Evolutionary conservation across 2,329 filamentous ascomycete genomes (phyloP).

Genomic region (Fusarium goolgardi): DNA sequence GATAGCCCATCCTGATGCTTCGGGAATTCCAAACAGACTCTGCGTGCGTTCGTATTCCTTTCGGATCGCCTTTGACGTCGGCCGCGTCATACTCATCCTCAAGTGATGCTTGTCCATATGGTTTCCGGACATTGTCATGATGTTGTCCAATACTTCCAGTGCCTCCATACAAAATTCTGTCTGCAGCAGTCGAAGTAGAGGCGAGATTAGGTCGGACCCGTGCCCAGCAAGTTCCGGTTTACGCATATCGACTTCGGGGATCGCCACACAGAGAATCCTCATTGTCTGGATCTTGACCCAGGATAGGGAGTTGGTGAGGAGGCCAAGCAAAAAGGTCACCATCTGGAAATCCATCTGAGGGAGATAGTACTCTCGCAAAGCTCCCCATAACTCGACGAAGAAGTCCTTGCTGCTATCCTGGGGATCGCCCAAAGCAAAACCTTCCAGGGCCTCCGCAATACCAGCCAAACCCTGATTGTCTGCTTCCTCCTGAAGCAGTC

Average conservation of each 20-base stretch:
- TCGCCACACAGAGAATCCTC: slow-evolving; percentile 84
- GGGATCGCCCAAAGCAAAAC: slow-evolving; percentile 75
- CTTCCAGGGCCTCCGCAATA: slow-evolving; percentile 75
- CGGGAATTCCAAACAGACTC: slow-evolving; percentile 95
- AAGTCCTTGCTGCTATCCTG: slow-evolving; percentile 79
- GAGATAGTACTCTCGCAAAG: slow-evolving; percentile 82
- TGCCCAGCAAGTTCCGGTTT: slow-evolving; percentile 90
- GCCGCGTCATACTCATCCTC: slow-evolving; percentile 97
- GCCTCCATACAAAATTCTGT: slow-evolving; percentile 95
- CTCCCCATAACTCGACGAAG: slow-evolving; percentile 76
- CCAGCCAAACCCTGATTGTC: slow-evolving; percentile 75
- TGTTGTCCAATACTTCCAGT: slow-evolving; percentile 89
- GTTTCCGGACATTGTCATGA: slow-evolving; percentile 92
- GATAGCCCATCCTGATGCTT: slow-evolving; percentile 95
- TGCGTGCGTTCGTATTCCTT: slow-evolving; percentile 97
- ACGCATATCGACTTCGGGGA: slow-evolving; percentile 93
- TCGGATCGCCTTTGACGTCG: slow-evolving; percentile 83
- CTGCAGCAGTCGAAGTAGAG: slow-evolving; percentile 86
- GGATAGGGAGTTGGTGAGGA: slow-evolving; percentile 86
- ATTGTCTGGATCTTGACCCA: slow-evolving; percentile 96
- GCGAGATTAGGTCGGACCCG: slow-evolving; percentile 94
- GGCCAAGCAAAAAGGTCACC: slow-evolving; percentile 88
- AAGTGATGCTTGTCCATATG: slow-evolving; percentile 95
- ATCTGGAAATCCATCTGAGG: slow-evolving; percentile 85
- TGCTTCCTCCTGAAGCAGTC: slow-evolving; percentile 76